These are phyloP conservation scores for Marasmius oreades DNA, from an alignment of 1,284 basidiomycete genomes.

Conservation along the genomic window DNA sequence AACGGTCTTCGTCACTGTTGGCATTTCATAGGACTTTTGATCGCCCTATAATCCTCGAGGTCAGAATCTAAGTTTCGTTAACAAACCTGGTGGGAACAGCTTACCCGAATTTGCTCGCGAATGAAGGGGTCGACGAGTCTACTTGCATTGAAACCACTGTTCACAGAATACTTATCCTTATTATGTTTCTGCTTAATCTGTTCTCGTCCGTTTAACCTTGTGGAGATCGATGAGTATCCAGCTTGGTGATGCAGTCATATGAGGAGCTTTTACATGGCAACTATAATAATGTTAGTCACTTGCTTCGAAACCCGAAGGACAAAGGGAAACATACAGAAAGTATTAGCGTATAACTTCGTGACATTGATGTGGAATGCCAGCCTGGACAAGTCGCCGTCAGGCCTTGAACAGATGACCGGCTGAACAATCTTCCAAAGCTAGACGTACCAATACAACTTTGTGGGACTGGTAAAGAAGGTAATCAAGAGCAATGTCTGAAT, in stretches of 20 bases:
- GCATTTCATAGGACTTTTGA: slow-evolving; percentile 3
- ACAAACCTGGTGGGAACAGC: not conserved
- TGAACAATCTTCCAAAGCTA: not conserved
- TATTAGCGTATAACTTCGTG: slow-evolving; percentile 26
- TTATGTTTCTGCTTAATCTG: not conserved
- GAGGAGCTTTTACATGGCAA: slow-evolving; percentile 15
- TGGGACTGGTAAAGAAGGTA: slow-evolving; percentile 22
- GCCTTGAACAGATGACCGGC: not conserved
- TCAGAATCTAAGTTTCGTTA: not conserved
- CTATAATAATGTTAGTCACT: slow-evolving; percentile 2
- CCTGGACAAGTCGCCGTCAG: not conserved
- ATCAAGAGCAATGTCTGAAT: slow-evolving; percentile 23
- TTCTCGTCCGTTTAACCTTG: not conserved
- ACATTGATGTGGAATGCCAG: slow-evolving; percentile 24
- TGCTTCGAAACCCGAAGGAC: not conserved
- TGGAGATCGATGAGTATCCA: not conserved
- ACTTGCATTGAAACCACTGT: not conserved
- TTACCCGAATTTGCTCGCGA: no score
- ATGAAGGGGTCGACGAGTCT: not conserved
- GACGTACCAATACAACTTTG: slow-evolving; percentile 19
- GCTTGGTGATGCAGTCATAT: not conserved
- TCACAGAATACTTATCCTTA: not conserved
- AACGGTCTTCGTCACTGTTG: slow-evolving; percentile 2
- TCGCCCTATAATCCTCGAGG: not conserved
- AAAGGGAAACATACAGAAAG: slow-evolving; percentile 22